Conservation (phyloP, 148 eudicot species). For the Dianthus caryophyllus region DNA sequence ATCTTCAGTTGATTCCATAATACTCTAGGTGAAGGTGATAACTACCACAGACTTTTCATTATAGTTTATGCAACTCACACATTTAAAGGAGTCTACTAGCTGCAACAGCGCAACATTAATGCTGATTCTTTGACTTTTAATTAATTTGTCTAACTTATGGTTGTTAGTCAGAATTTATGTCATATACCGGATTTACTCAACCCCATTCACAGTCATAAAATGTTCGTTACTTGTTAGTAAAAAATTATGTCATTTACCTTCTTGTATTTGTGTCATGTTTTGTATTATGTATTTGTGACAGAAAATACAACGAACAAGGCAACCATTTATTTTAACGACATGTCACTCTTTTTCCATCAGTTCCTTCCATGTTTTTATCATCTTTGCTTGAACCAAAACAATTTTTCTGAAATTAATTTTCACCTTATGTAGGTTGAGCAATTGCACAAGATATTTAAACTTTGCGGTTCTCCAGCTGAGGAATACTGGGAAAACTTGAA, state of each 20-base stretch:
- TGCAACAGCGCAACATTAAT: neutral
- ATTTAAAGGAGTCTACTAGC: neutral
- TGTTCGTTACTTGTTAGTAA: no score
- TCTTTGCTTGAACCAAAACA: neutral
- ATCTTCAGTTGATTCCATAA: neutral
- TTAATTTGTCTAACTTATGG: no score
- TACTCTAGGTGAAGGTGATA: neutral
- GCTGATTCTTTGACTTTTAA: neutral
- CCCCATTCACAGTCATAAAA: no score
- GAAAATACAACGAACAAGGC: no score
- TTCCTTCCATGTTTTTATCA: neutral
- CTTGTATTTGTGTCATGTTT: no score
- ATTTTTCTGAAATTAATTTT: neutral
- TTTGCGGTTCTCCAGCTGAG: slow-evolving; percentile 89
- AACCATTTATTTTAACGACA: no score
- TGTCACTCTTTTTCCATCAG: no score
- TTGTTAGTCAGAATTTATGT: no score
- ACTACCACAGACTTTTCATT: neutral
- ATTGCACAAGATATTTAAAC: slow-evolving; percentile 85
- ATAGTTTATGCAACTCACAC: neutral
- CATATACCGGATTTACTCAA: no score
- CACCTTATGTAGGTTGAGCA: slow-evolving; percentile 66
- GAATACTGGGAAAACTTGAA: slow-evolving; percentile 73
- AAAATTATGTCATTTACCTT: no score
- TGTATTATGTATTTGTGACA: no score